Conservation (phyloP, 1,284 basidiomycete genomes). For the Pterulicium gracile region DNA sequence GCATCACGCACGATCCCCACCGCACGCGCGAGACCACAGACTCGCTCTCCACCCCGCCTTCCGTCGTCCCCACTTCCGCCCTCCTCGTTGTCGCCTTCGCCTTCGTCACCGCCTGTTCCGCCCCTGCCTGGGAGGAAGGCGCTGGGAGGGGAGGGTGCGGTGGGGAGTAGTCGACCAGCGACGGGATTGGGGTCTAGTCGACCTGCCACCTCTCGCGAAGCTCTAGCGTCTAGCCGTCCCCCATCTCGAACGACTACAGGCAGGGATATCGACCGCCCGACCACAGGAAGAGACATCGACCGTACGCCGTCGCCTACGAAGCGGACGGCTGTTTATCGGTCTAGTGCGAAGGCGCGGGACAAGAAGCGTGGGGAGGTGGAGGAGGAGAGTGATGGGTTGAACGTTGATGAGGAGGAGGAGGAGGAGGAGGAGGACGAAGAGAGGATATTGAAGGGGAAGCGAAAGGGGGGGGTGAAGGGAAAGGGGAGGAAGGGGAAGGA, state of each 20-base stretch:
- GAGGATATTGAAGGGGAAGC: slow-evolving; percentile 4
- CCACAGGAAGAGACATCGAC: no score
- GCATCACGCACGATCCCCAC: no score
- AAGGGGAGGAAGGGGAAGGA: slow-evolving; percentile 4
- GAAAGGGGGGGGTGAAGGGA: slow-evolving; percentile 6
- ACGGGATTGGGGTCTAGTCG: no score
- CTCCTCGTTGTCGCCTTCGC: background rate
- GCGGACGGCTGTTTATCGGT: background rate
- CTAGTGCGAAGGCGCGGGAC: background rate
- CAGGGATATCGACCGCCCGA: no score
- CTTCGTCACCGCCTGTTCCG: no score
- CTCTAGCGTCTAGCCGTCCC: no score
- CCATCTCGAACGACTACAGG: no score
- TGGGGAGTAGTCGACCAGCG: no score
- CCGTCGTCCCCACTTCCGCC: background rate
- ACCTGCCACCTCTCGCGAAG: no score
- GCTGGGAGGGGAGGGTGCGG: no score
- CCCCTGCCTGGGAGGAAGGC: background rate
- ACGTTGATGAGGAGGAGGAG: background rate
- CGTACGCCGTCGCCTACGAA: background rate
- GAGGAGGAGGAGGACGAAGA: slow-evolving; percentile 8
- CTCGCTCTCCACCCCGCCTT: background rate
- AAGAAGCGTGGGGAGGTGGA: background rate
- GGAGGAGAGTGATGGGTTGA: background rate
- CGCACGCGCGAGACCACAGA: no score